Evolutionary conservation across 1,284 basidiomycete genomes (phyloP).

Genomic region (Ustilago crameri): DNA sequence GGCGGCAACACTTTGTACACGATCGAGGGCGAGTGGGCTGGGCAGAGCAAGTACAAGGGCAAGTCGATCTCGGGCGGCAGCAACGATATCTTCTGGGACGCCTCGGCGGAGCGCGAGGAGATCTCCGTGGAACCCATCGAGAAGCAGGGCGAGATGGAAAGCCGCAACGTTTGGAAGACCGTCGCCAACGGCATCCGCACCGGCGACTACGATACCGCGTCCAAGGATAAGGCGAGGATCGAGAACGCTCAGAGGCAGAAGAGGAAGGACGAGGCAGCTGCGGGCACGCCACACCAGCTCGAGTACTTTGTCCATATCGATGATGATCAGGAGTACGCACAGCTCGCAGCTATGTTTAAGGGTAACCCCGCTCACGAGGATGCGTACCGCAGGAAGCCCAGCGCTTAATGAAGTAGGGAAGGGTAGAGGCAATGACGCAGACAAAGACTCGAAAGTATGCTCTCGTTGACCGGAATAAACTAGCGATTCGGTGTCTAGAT

Average conservation of each 20-base stretch:
- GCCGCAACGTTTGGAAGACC: slow-evolving; percentile 82
- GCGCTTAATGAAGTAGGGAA: slow-evolving; percentile 4
- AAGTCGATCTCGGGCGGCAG: slow-evolving; percentile 52
- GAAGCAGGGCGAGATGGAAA: slow-evolving; percentile 84
- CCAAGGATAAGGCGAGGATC: slow-evolving; percentile 87
- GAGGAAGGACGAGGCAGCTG: slow-evolving; percentile 83
- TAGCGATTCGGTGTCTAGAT: too few species aligned
- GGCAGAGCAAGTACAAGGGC: slow-evolving; percentile 72
- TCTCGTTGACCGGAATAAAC: too few species aligned
- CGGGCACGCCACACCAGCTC: slow-evolving; percentile 77
- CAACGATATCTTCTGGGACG: slow-evolving; percentile 71
- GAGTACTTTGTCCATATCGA: slow-evolving; percentile 66
- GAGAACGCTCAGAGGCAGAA: slow-evolving; percentile 95
- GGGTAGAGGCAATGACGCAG: not conserved
- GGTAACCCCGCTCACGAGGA: slow-evolving; percentile 57
- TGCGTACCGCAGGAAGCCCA: slow-evolving; percentile 49
- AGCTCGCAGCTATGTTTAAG: slow-evolving; percentile 53
- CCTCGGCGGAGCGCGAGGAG: slow-evolving; percentile 74
- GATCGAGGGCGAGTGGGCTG: slow-evolving; percentile 90
- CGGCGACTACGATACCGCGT: slow-evolving; percentile 91
- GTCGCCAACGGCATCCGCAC: slow-evolving; percentile 91
- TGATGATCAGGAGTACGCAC: slow-evolving; percentile 67
- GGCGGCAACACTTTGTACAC: slow-evolving; percentile 72
- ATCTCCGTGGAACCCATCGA: slow-evolving; percentile 76
- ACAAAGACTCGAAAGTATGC: too few species aligned